A percentile compares a stretch with the other conserved stretches of the same genome.
Conservation (phyloP, 129 eudicot genomes). For the carrot (Daucus carota) region DH1_v3.0 NC_030381.2:20248501-20249000, state of each 20-base stretch:
- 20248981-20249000: conserved; percentile 96
- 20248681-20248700: neutral
- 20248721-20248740: neutral
- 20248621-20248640: neutral
- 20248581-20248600: conserved; percentile 59
- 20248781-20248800: neutral
- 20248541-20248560: conserved; percentile 94
- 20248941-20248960: conserved; percentile 10
- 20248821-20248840: neutral
- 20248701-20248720: neutral
- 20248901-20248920: neutral
- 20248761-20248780: neutral
- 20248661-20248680: neutral
- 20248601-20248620: neutral
- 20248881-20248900: neutral
- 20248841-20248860: neutral
- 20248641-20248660: neutral
- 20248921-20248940: neutral
- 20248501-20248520: conserved; percentile 97
- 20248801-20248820: neutral
- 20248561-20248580: conserved; percentile 90
- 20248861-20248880: too few species aligned
- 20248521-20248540: conserved; percentile 97
- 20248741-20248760: neutral
- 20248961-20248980: conserved; percentile 39